Conservation (phyloP, 2,329 filamentous ascomycete genomes). For the Sclerotiophoma versabilis region DNA sequence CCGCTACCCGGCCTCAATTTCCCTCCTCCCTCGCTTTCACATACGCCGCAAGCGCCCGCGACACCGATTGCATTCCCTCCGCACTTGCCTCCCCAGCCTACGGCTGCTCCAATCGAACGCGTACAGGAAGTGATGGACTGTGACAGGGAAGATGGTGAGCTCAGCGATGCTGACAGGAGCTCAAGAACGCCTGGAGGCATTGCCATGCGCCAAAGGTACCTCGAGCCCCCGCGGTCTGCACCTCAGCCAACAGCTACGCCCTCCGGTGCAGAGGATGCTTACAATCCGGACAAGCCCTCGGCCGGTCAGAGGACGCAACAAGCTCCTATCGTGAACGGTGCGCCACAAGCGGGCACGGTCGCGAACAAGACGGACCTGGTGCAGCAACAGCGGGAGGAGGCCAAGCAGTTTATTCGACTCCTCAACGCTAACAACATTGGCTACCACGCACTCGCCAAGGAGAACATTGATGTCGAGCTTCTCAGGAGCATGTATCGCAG, state of each 20-base stretch:
- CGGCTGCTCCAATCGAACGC: constrained; percentile 29
- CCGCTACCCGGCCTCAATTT: constrained; percentile 28
- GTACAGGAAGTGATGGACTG: constrained; percentile 45
- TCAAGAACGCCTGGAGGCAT: constrained; percentile 21
- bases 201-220: constrained; percentile 12
- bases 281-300: constrained; percentile 30
- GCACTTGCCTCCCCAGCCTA: constrained; percentile 18
- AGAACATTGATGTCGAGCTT: constrained; percentile 36
- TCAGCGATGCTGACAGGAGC: constrained; percentile 64
- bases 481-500: constrained; percentile 39
- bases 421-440: constrained; percentile 68
- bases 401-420: constrained; percentile 47
- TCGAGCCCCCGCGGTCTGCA: constrained; percentile 34
- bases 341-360: constrained; percentile 6
- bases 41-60: constrained; percentile 26
- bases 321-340: neutral
- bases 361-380: constrained; percentile 19
- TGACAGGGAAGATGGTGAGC: constrained; percentile 75
- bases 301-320: constrained; percentile 21
- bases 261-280: constrained; percentile 12
- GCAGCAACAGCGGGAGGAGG: constrained; percentile 39
- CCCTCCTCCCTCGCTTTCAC: constrained; percentile 30
- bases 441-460: constrained; percentile 68
- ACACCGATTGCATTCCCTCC: constrained; percentile 24
- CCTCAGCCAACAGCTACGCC: constrained; percentile 16